Base-by-base conservation (phyloP, 441 rosid genomes). In the Aquilaria agallochum region DNA sequence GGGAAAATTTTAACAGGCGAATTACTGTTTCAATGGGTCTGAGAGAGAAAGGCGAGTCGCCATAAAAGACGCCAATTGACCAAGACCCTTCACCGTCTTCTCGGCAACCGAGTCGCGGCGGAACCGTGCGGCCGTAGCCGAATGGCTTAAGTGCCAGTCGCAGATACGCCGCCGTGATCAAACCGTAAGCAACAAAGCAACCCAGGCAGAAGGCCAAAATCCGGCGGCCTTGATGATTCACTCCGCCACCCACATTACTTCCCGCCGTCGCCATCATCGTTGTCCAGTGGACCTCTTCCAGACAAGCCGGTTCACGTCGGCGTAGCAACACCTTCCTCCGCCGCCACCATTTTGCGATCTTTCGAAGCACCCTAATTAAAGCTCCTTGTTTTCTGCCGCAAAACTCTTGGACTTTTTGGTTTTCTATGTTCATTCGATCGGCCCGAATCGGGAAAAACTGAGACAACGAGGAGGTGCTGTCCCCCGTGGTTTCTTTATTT, bases 11-110 rank as follows among this genome's bases (percentile, higher is more conserved):
- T 40, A 40, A 40, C 45, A 40, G 45, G 45, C 45, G 5, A 10
- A 40, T 40, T 40, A 40, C 45, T 40, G 82, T 14, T 89, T 92
- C 98, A 62, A 92, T 87, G 20, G 98, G 83, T 66, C 84, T 79
- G 31, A 92, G 88, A 64, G 89, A 73, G 66, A 92, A 85, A 5
- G 98, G 98, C 72, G 96, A 83, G 52, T 87, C 77, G 3, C 96
- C 98, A 69, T 81, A 89, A 73, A 82, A 89, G 65, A 85, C 82
- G 27, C 98, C 98, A 71, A 92, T 72, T 3, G 98, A 83, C 98
- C 96, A 92, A 9, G 96, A 89, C 70, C 96, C 98, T 62, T 92
- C 98, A 62, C 74, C 73, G 62, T 92, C 96, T 27, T 84, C 91
- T 60, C 60, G 76, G 46, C 98, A 92, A 32, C 96, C 96, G 12